Evolutionary conservation across 2,329 filamentous ascomycete species (phyloP).

Genomic region (Microcyclosporella mali): DNA sequence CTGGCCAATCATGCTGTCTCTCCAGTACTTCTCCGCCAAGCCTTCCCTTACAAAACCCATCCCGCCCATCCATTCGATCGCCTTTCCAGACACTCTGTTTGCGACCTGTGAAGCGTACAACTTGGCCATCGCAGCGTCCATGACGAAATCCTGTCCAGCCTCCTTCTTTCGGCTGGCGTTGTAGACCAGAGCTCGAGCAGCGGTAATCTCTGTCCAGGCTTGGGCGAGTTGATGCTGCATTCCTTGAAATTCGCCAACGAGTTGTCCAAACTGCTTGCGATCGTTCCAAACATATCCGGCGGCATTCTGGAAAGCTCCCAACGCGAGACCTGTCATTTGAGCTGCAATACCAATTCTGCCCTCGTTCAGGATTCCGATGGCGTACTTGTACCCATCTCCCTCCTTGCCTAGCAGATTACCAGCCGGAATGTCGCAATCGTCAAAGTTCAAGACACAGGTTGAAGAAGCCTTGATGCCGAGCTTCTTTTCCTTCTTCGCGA

Average conservation of each 20-base stretch:
- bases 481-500: constrained; percentile 99
- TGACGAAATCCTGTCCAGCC: constrained; percentile 88
- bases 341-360: constrained; percentile 96
- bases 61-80: constrained; percentile 98
- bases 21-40: constrained; percentile 94
- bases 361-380: constrained; percentile 89
- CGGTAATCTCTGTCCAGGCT: constrained; percentile 86
- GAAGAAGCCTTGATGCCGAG: constrained; percentile 92
- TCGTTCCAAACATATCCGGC: constrained; percentile 96
- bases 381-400: constrained; percentile 96
- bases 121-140: constrained; percentile 97
- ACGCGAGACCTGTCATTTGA: constrained; percentile 94
- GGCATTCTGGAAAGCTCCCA: constrained; percentile 93
- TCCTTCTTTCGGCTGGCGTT: constrained; percentile 98
- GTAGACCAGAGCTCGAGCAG: constrained; percentile 86
- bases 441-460: constrained; percentile 95
- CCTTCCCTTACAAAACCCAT: constrained; percentile 98
- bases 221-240: constrained; percentile 99
- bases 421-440: constrained; percentile 85
- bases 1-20: constrained; percentile 96
- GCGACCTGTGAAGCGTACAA: constrained; percentile 91
- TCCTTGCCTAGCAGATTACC: constrained; percentile 82
- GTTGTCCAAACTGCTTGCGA: constrained; percentile 88
- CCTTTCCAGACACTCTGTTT: constrained; percentile 73
- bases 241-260: constrained; percentile 94